Conservation (phyloP, 1,284 basidiomycete species). For the Puccinia sorghi region DNA sequence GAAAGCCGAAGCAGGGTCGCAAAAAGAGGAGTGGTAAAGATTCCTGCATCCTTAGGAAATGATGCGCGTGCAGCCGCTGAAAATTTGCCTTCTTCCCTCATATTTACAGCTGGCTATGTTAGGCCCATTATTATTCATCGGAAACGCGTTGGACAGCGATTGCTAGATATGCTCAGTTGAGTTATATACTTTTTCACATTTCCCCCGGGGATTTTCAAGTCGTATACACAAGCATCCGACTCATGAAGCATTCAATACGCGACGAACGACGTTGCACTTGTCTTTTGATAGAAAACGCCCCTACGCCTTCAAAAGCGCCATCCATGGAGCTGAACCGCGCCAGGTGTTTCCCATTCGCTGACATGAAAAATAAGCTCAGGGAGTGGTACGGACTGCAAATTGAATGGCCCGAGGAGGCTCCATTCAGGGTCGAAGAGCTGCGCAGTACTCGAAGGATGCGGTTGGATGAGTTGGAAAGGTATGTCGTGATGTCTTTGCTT, state of each 20-base stretch:
- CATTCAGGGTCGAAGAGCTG: constrained; percentile 17
- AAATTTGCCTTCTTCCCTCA: neutral
- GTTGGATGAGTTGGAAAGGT: constrained; percentile 47
- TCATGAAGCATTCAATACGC: neutral
- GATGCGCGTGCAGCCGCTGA: neutral
- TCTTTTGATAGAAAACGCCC: constrained; percentile 11
- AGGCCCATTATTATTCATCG: constrained; percentile 41
- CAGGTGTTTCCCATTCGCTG: constrained; percentile 44
- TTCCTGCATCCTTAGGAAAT: neutral
- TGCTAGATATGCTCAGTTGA: constrained; percentile 46
- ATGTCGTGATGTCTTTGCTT: neutral
- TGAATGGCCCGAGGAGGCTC: constrained; percentile 26
- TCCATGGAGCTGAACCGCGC: constrained; percentile 29
- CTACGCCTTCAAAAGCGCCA: constrained; percentile 25
- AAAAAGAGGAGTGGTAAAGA: constrained; percentile 35
- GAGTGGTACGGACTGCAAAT: constrained; percentile 45
- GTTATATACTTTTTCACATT: neutral
- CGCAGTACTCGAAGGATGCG: constrained; percentile 39
- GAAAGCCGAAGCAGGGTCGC: constrained; percentile 41
- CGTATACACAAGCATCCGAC: neutral
- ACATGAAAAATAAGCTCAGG: constrained; percentile 39
- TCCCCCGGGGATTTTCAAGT: neutral
- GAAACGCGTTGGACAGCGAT: constrained; percentile 32
- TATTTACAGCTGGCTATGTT: constrained; percentile 32
- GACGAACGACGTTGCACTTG: neutral